Base-by-base conservation (phyloP, 371 early-diverging fungal species). In the Rhizopus arrhizus region DNA sequence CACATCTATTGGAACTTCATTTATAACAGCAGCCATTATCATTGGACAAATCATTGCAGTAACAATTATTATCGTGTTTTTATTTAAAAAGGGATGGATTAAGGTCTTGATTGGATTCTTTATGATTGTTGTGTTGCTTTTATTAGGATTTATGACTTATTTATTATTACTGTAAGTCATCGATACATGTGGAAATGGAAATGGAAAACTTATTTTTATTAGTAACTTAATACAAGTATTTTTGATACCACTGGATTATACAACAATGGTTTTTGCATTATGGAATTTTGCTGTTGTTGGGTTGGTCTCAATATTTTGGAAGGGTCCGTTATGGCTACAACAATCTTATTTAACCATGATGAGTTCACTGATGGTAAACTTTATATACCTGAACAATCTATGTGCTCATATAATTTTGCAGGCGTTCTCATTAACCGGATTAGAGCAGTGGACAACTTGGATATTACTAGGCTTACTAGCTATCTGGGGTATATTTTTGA, bases 231-330 rank as follows among this genome's bases (percentile, higher is more conserved):
- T 88, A 2, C 80, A 87, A 60, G 86, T 85, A 4, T 80, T 85
- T 49, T 76, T 73, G 50, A 83, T 89, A n/a, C 82, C 91, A 3
- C 58, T 94, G 57, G 94, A 94, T 64, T 90, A 87, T 59, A 65
- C 90, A 13, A 88, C 91, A 0, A 74, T 93, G 74, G 73, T 66
- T 5, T 88, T 94, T 66, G 88, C 84, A 33, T 68, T 93, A 22
- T 94, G 89, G 87, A 94, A 94, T 65, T 85, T 93, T 70, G 77
- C 87, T 0, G 79, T 83, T 4, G 89, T 88, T 15, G 95, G 95
- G 8, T 62, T 94, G 22, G 68, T 88, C 6, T 79, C 85, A n/a
- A 88, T 93, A 9, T 93, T 94, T 67, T 91, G 90, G 87, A 87
- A 87, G 62, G 91, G 91, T 0, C 93, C 95, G 0, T 63, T 90